These are phyloP conservation scores for Sarocladium brachiariae DNA, from an alignment of 2,329 filamentous ascomycete genomes.

Conservation along the genomic window DNA sequence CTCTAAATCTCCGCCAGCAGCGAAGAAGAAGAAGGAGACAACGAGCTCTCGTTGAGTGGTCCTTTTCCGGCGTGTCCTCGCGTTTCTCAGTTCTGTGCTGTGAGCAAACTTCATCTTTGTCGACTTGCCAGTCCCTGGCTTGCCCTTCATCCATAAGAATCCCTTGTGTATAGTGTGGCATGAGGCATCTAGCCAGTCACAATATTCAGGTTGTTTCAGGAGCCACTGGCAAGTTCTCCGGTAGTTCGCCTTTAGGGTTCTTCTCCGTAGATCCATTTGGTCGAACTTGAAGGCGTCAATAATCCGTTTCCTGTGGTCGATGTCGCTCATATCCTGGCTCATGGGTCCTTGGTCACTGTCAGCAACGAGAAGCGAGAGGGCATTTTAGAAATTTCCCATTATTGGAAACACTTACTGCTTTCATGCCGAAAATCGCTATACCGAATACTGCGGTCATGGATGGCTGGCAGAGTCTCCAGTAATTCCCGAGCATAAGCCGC, in stretches of 20 bases:
- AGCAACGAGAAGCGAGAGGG: too few relatives aligned
- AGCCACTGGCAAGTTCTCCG: background rate
- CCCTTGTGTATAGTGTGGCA: constrained; percentile 18
- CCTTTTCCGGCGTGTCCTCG: background rate
- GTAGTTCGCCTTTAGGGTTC: background rate
- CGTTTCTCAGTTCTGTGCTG: constrained; percentile 13
- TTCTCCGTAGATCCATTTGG: background rate
- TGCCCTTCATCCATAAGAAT: constrained; percentile 41
- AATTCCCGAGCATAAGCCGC: background rate
- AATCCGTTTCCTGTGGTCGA: background rate
- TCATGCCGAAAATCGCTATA: background rate
- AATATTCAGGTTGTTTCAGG: background rate
- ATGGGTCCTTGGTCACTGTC: too few relatives aligned
- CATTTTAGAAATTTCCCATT: too few relatives aligned
- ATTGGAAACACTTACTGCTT: too few relatives aligned
- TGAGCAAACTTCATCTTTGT: constrained; percentile 36
- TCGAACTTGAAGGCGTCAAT: background rate
- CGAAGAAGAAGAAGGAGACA: constrained; percentile 41
- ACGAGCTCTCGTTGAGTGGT: constrained; percentile 4
- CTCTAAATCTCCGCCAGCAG: constrained; percentile 37
- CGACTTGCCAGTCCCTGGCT: constrained; percentile 39
- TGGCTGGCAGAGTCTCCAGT: background rate
- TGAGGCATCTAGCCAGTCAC: background rate
- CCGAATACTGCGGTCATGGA: background rate
- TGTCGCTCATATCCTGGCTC: too few relatives aligned